phyloP scores from a whole-genome alignment of 345 rosid genomes.

The Euclidium syriacum region DNA sequence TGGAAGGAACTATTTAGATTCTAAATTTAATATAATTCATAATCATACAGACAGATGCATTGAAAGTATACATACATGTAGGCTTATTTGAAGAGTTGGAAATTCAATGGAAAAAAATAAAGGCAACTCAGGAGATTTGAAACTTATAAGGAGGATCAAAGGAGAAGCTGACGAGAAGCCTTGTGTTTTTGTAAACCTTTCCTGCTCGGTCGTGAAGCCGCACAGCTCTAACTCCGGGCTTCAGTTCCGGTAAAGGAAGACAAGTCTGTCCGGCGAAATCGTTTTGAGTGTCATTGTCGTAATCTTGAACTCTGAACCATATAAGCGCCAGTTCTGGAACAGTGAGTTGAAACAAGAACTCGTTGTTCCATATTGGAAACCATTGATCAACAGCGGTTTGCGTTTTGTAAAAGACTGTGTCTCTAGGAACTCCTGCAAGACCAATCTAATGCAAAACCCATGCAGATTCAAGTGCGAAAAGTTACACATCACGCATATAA shows the following conservation, averaged over 20 bases:
- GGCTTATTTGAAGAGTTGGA: not conserved
- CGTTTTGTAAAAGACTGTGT: conserved; percentile 57
- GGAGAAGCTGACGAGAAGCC: conserved; percentile 39
- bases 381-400: conserved; percentile 57
- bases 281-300: conserved; percentile 63
- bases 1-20: too few relatives aligned
- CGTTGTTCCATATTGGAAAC: conserved; percentile 73
- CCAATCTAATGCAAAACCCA: conserved; percentile 41
- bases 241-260: conserved; percentile 60
- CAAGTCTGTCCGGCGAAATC: conserved; percentile 89
- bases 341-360: conserved; percentile 63
- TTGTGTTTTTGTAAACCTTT: conserved; percentile 41
- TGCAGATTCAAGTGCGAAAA: too few relatives aligned
- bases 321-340: conserved; percentile 79
- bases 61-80: too few relatives aligned
- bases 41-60: too few relatives aligned
- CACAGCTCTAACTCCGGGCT: conserved; percentile 58
- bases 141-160: conserved; percentile 23
- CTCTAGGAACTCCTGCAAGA: conserved; percentile 66
- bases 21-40: too few relatives aligned
- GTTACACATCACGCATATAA: not conserved
- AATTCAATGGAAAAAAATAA: not conserved
- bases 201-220: conserved; percentile 57
- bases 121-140: conserved; percentile 13
- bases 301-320: conserved; percentile 61